phyloP scores from a whole-genome alignment of 495 filamentous ascomycete genomes.

The Beverwykella pulmonaria region DNA sequence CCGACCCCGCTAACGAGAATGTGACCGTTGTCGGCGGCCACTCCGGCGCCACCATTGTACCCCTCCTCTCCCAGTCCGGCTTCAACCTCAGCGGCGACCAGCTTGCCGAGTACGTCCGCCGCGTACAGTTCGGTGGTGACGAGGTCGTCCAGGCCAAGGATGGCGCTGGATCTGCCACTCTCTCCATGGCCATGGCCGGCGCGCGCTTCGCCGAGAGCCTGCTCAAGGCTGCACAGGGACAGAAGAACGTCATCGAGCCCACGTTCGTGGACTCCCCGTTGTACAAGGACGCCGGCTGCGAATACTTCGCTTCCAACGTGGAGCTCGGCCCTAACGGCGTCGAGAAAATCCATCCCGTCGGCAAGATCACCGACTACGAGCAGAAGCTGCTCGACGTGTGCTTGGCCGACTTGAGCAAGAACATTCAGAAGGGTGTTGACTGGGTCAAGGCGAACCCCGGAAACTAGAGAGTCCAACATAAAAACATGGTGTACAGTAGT shows the following conservation, averaged over 20 bases:
- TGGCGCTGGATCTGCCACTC: slow-evolving; percentile 94
- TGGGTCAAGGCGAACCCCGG: slow-evolving; percentile 69
- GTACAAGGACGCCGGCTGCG: slow-evolving; percentile 93
- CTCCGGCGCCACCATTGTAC: slow-evolving; percentile 97
- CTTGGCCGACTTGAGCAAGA: slow-evolving; percentile 86
- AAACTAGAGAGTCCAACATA: slow-evolving; percentile 2
- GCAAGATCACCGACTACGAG: slow-evolving; percentile 80
- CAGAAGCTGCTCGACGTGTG: slow-evolving; percentile 83
- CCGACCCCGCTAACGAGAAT: slow-evolving; percentile 87
- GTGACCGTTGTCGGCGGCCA: slow-evolving; percentile 96
- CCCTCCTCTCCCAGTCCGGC: slow-evolving; percentile 90
- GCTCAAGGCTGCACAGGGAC: slow-evolving; percentile 86
- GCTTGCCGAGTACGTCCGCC: slow-evolving; percentile 78
- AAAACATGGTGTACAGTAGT: slow-evolving; percentile 21
- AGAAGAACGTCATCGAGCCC: slow-evolving; percentile 94
- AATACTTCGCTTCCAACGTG: slow-evolving; percentile 93
- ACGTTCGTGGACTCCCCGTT: slow-evolving; percentile 96
- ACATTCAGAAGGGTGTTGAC: slow-evolving; percentile 75
- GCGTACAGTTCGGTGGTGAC: slow-evolving; percentile 99
- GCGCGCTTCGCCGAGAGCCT: slow-evolving; percentile 95
- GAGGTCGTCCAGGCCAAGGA: slow-evolving; percentile 99
- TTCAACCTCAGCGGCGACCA: slow-evolving; percentile 77
- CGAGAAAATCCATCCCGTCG: slow-evolving; percentile 86
- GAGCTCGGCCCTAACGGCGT: slow-evolving; percentile 96
- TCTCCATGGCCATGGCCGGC: slow-evolving; percentile 99